Percentiles rank a stretch among this genome's conserved stretches.
Evolutionary conservation across 169 alveolate genomes (phyloP).

Genomic region (Theileria orientalis): DNA sequence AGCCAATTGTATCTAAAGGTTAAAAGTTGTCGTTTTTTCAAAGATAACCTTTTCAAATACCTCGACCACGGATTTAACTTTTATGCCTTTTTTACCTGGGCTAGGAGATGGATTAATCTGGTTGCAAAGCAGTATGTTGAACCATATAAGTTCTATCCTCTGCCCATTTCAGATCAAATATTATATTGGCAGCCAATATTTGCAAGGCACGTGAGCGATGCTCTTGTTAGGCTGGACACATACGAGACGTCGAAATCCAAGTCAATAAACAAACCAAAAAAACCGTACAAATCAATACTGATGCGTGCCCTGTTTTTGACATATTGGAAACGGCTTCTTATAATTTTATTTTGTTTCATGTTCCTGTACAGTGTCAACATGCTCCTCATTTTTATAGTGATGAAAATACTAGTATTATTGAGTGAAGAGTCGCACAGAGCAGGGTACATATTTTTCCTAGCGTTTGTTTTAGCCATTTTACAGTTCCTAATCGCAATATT

Average conservation of each 20-base stretch:
- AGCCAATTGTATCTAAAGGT: not conserved
- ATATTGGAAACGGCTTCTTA: conserved; percentile 13
- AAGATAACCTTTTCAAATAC: not conserved
- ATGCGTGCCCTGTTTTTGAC: conserved; percentile 30
- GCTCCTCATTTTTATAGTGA: not conserved
- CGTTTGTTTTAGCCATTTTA: not conserved
- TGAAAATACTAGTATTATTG: not conserved
- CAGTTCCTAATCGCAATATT: conserved; percentile 1
- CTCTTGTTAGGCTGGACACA: conserved; percentile 23
- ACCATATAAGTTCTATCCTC: conserved; percentile 31
- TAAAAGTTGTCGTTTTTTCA: not conserved
- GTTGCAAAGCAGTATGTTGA: conserved; percentile 5
- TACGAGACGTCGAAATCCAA: not conserved
- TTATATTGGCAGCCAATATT: conserved; percentile 43
- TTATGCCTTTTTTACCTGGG: conserved; percentile 41
- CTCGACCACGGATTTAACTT: conserved; percentile 15
- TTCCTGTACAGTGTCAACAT: not conserved
- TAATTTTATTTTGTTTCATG: not conserved
- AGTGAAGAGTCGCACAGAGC: not conserved
- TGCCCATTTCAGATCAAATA: conserved; percentile 50
- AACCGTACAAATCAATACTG: not conserved
- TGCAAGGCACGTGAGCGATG: conserved; percentile 55
- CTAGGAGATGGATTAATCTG: conserved; percentile 23
- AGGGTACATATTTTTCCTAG: not conserved
- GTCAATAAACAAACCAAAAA: not conserved